A percentile compares a stretch with the other conserved stretches of the same genome.
Evolutionary conservation across 1,284 basidiomycete species (phyloP).

Genomic region (Blastosporella zonata): DNA sequence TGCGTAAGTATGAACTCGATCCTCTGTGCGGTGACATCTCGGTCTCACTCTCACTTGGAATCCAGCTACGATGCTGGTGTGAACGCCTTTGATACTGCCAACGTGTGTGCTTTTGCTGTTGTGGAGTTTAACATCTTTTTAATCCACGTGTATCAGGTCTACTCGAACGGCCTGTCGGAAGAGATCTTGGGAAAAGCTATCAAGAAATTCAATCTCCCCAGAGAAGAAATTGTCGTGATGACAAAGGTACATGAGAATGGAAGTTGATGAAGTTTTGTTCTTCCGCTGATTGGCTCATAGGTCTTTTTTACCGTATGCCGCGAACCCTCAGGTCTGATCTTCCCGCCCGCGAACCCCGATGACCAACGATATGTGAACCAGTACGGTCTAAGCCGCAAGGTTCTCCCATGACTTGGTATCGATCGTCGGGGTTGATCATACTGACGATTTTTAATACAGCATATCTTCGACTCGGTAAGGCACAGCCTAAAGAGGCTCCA

Average conservation of each 20-base stretch:
- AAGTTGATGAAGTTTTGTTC: background rate
- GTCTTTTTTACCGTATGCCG: conserved; percentile 36
- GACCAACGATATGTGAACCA: conserved; percentile 56
- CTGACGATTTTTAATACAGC: conserved; percentile 28
- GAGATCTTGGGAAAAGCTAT: conserved; percentile 77
- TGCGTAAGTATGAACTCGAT: conserved; percentile 12
- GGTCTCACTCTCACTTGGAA: background rate
- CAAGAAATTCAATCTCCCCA: conserved; percentile 64
- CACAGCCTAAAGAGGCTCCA: conserved; percentile 61
- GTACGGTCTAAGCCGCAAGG: conserved; percentile 51
- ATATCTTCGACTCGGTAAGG: conserved; percentile 71
- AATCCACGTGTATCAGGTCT: conserved; percentile 35
- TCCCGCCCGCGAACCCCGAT: conserved; percentile 28
- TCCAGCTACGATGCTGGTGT: conserved; percentile 59
- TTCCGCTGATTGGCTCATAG: conserved; percentile 19
- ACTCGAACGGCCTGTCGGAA: conserved; percentile 74
- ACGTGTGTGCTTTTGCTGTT: conserved; percentile 30
- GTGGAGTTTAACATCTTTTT: background rate
- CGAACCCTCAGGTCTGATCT: conserved; percentile 18
- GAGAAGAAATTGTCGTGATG: conserved; percentile 75
- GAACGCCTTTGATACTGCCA: conserved; percentile 67
- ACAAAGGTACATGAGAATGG: conserved; percentile 51
- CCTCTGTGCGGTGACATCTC: background rate
- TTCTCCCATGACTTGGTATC: conserved; percentile 8
- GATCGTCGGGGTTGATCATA: background rate